Percentiles rank a stretch among this genome's conserved stretches.
Evolutionary conservation across 257 asterid genomes (phyloP).

Genomic region (Scutellaria baicalensis): DNA sequence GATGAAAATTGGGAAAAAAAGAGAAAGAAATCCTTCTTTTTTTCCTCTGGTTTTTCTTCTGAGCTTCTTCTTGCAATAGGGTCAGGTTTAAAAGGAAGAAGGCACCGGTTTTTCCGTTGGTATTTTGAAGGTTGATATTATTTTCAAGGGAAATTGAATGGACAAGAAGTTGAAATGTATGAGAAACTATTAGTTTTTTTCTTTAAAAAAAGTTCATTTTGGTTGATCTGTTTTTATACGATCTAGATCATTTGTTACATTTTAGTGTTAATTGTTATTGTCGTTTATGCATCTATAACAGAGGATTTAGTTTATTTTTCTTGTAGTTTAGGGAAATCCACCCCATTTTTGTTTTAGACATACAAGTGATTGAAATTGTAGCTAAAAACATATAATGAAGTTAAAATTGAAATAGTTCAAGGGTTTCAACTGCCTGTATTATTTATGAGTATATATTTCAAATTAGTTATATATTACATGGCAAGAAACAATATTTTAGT

Average conservation of each 20-base stretch:
- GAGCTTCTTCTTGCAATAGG: background rate
- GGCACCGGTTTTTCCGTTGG: conserved; percentile 23
- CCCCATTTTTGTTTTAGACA: too few species aligned
- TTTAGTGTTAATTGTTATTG: too few species aligned
- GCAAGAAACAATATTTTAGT: too few species aligned
- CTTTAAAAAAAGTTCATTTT: background rate
- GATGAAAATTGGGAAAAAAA: conserved; percentile 21
- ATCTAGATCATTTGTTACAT: too few species aligned
- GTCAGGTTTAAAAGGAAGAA: conserved; percentile 17
- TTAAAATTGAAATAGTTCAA: background rate
- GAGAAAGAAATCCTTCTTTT: background rate
- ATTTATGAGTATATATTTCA: background rate
- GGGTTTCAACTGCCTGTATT: background rate
- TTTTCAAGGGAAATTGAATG: conserved; percentile 6
- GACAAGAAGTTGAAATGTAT: background rate
- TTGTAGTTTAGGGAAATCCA: too few species aligned
- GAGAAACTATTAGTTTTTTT: background rate
- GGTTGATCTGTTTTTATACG: too few species aligned
- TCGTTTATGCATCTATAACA: too few species aligned
- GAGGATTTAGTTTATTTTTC: too few species aligned
- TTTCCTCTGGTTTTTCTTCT: conserved; percentile 24
- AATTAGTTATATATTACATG: background rate
- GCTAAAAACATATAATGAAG: background rate
- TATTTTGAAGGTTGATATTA: conserved; percentile 19
- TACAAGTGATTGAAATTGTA: background rate